Evolutionary conservation across 225 moss, liverwort and hornwort genomes (phyloP), one percentile per base, ranked within the genome.

Genomic region (Thuidium tamariscinum): DNA sequence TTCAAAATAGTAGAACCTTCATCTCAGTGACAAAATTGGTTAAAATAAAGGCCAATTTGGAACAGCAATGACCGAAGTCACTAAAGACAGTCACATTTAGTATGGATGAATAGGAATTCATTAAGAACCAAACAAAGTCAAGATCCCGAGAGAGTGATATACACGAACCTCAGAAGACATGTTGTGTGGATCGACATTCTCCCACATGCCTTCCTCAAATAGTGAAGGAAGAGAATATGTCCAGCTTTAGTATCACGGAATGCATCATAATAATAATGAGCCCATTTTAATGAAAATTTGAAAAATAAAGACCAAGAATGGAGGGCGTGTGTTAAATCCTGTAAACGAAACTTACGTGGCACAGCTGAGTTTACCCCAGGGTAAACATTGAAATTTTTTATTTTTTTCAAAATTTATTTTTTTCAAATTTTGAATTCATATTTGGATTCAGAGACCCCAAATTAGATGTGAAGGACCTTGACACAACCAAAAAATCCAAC

Each of bases 181-280:
- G 80, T 95, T 93, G 87, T 96, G 95, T 37, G 96, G 95, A 87
- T 96, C 96, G 54, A 96, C 92, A 81, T 96, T 94, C 86, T 96
- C 94, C 96, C 96, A 96, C 93, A 94, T 91, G 76, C 88, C 92
- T 68, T 93, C 92, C 92, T 94, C 92, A 83, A 89, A 90, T 61
- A 62, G 66, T 55, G 5, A 86, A 76, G 36, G 11, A 70, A 75
- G 36, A 89, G 12, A 39, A 64, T 42, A 52, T 36, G 49, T 83
- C 69, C 61, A 83, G 29, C 30, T 74, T 86, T 34, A 80, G 83
- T 80, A 83, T 64, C 75, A 74, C 32, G 66, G 74, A 59, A 86
- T 18, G 41, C 49, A 77, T 62, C 70, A 52, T 60, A 62, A 74
- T 32, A 68, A 48, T 34, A 19, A 74, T 46, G 37, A 81, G n/a